phyloP scores from a whole-genome alignment of 495 filamentous ascomycete genomes.

The Parmelia sp. region DNA sequence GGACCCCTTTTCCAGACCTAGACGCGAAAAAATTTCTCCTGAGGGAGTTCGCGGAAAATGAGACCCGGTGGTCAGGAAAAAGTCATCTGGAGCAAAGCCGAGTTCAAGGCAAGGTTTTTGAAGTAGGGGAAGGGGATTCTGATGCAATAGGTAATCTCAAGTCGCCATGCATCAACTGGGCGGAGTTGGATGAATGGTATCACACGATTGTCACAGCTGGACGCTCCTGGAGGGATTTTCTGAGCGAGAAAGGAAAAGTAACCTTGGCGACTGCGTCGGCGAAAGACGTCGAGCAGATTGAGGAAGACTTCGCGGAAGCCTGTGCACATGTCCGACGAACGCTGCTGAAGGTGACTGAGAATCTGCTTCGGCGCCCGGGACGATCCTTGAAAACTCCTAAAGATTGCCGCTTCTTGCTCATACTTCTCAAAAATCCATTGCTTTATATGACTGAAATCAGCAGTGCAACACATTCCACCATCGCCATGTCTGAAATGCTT shows the following conservation, averaged over 20 bases:
- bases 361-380: slow-evolving; percentile 76
- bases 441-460: slow-evolving; percentile 44
- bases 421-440: slow-evolving; percentile 76
- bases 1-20: slow-evolving; percentile 45
- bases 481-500: neutral
- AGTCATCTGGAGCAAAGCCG: slow-evolving; percentile 11
- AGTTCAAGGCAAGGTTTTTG: slow-evolving; percentile 18
- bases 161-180: slow-evolving; percentile 73
- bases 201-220: slow-evolving; percentile 61
- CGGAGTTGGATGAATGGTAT: slow-evolving; percentile 68
- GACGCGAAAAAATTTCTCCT: slow-evolving; percentile 73
- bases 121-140: slow-evolving; percentile 17
- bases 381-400: slow-evolving; percentile 61
- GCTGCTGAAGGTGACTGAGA: slow-evolving; percentile 78
- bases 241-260: slow-evolving; percentile 1
- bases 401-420: slow-evolving; percentile 74
- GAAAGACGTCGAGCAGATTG: slow-evolving; percentile 23
- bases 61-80: slow-evolving; percentile 71
- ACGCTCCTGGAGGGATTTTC: slow-evolving; percentile 42
- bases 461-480: slow-evolving; percentile 8
- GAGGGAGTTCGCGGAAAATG: slow-evolving; percentile 79
- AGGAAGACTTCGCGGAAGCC: slow-evolving; percentile 46
- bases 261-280: slow-evolving; percentile 1
- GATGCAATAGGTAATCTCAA: slow-evolving; percentile 48
- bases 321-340: slow-evolving; percentile 60